Percentiles rank a stretch among this genome's conserved stretches.
phyloP scores from a whole-genome alignment of 257 asterid genomes.

The Ajuga chamaepitys region DNA sequence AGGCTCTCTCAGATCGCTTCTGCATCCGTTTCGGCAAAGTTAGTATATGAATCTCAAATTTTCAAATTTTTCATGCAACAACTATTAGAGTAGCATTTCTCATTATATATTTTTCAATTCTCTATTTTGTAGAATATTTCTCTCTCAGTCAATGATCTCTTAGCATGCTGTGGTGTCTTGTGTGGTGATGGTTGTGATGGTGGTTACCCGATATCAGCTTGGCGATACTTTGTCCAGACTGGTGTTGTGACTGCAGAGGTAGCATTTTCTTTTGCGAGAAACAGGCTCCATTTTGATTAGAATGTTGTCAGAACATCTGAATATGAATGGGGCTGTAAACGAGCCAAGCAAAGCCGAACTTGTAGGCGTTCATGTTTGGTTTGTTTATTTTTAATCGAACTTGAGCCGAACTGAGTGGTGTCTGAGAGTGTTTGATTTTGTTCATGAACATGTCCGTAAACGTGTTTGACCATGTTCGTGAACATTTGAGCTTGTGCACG shows the following conservation, averaged over 20 bases:
- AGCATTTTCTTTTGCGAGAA: constrained; percentile 5
- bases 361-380: too few species aligned
- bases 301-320: not conserved
- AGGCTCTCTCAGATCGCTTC: constrained; percentile 86
- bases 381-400: too few species aligned
- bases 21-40: constrained; percentile 74
- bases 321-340: too few species aligned
- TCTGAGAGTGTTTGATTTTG: too few species aligned
- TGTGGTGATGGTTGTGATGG: constrained; percentile 99
- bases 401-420: too few species aligned
- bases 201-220: constrained; percentile 78
- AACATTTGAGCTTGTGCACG: too few species aligned
- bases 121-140: constrained; percentile 55
- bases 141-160: constrained; percentile 88
- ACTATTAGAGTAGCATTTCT: not conserved
- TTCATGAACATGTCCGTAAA: too few species aligned
- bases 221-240: constrained; percentile 65
- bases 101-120: not conserved
- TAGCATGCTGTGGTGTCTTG: constrained; percentile 86
- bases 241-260: constrained; percentile 99
- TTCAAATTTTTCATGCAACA: constrained; percentile 4
- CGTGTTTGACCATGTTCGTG: too few species aligned
- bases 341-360: too few species aligned
- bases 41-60: constrained; percentile 7
- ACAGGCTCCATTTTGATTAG: constrained; percentile 4